Conservation (phyloP, 1,284 basidiomycete genomes). For the Papiliotrema nemorosa region DNA sequence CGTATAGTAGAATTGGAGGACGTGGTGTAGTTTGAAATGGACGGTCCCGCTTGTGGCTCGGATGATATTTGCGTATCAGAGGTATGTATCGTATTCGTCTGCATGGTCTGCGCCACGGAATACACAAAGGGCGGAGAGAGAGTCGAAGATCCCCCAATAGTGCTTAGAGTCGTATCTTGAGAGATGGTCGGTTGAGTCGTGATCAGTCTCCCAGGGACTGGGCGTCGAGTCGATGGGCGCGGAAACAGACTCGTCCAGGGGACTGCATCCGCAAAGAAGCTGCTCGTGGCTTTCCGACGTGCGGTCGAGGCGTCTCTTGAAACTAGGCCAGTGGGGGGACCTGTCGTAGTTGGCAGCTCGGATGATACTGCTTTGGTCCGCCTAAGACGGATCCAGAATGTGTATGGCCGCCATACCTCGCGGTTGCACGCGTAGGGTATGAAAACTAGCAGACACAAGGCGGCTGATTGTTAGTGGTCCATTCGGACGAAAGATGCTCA, state of each 20-base stretch:
- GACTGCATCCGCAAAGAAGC: no score
- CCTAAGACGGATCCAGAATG: slow-evolving; percentile 13
- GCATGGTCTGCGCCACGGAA: not conserved
- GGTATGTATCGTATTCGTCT: not conserved
- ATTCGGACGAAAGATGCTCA: slow-evolving; percentile 1
- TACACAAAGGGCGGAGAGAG: not conserved
- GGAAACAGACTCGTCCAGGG: no score
- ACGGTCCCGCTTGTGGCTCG: not conserved
- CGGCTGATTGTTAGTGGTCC: not conserved
- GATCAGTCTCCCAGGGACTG: no score
- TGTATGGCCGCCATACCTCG: slow-evolving; percentile 9
- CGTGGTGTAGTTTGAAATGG: not conserved
- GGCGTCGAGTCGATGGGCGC: no score
- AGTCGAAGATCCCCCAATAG: not conserved
- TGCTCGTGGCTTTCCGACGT: no score
- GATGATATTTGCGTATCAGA: not conserved
- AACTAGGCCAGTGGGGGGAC: not conserved
- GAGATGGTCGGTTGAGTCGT: not conserved
- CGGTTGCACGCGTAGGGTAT: slow-evolving; percentile 2
- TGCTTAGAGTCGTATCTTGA: not conserved
- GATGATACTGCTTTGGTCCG: not conserved
- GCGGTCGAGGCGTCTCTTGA: not conserved
- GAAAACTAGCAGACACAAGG: slow-evolving; percentile 3
- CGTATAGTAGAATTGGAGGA: not conserved
- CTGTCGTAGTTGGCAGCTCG: not conserved